Evolutionary conservation across 306 rosid species (phyloP).

Genomic region (Fragaria vesca): DNA sequence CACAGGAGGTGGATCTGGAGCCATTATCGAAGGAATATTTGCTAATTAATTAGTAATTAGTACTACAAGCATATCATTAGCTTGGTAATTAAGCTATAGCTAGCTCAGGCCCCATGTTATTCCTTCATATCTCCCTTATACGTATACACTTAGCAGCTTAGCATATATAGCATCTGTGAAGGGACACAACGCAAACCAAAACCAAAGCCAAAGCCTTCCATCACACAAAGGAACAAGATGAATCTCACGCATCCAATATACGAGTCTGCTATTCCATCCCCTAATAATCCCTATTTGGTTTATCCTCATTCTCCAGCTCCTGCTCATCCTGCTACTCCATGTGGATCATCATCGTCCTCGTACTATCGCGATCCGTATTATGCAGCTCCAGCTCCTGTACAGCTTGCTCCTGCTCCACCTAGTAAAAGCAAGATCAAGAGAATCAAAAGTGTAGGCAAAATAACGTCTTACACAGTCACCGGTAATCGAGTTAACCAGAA

Average conservation of each 20-base stretch:
- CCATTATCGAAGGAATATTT: neutral
- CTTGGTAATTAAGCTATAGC: conserved; percentile 3
- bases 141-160: neutral
- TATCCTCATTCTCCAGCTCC: conserved; percentile 17
- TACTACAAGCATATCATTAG: neutral
- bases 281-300: conserved; percentile 4
- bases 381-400: conserved; percentile 4
- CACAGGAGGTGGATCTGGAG: neutral
- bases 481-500: conserved; percentile 1
- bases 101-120: neutral
- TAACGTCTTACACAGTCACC: neutral
- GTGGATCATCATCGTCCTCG: neutral
- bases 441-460: neutral
- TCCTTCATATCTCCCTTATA: neutral
- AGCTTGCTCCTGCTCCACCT: conserved; percentile 2
- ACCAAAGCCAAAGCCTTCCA: neutral
- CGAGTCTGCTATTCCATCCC: neutral
- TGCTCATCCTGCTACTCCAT: conserved; percentile 3
- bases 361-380: neutral
- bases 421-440: neutral
- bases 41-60: neutral
- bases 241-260: conserved; percentile 5
- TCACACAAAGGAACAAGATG: neutral
- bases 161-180: neutral
- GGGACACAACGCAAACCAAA: neutral